phyloP scores from a whole-genome alignment of 1,284 basidiomycete species.

The Moesziomyces globuligerus region DNA sequence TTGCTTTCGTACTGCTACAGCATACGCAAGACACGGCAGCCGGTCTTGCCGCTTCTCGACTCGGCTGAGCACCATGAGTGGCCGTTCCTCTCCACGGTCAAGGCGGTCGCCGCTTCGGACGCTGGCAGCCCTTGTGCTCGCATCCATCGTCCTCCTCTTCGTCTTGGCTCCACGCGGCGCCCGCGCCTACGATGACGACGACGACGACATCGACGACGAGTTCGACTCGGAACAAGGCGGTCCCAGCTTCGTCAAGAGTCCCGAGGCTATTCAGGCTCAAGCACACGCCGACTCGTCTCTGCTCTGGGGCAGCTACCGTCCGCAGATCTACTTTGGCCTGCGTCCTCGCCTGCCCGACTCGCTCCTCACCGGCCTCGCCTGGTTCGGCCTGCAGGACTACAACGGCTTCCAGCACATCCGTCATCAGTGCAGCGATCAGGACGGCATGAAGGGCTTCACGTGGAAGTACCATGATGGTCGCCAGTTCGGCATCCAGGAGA shows the following conservation, averaged over 20 bases:
- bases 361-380: constrained; percentile 88
- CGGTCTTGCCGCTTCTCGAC: not conserved
- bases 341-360: constrained; percentile 84
- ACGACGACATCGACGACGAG: constrained; percentile 21
- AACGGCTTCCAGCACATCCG: constrained; percentile 71
- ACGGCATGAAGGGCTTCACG: constrained; percentile 81
- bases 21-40: not conserved
- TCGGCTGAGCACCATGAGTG: constrained; percentile 6
- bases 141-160: constrained; percentile 19
- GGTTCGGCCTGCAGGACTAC: constrained; percentile 69
- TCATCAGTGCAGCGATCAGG: constrained; percentile 89
- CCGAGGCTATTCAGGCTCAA: constrained; percentile 24
- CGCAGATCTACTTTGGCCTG: constrained; percentile 91
- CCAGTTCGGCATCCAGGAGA: constrained; percentile 82
- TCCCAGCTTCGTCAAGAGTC: constrained; percentile 1
- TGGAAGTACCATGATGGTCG: constrained; percentile 89
- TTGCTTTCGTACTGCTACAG: too few species aligned
- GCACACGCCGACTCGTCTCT: constrained; percentile 69
- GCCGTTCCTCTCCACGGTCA: not conserved
- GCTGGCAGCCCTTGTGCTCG: constrained; percentile 4
- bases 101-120: constrained; percentile 2
- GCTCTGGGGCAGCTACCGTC: constrained; percentile 90
- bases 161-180: constrained; percentile 2
- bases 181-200: constrained; percentile 11
- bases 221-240: not conserved